phyloP scores from a whole-genome alignment of 2,329 filamentous ascomycete species.

The Penicillium aurantiogriseum region DNA sequence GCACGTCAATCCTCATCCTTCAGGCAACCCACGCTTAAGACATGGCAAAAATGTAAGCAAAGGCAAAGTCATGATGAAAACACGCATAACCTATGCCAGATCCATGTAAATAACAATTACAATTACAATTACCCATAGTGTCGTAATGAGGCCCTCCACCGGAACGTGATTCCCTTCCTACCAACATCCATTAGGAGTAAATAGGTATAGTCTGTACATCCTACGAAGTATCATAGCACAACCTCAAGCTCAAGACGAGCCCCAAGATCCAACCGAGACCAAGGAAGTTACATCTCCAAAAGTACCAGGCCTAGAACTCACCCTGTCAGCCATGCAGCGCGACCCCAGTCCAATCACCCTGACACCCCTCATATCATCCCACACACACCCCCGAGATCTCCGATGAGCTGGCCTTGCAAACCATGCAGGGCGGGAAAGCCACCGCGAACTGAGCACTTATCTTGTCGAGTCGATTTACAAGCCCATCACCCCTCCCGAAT shows the following conservation, averaged over 20 bases:
- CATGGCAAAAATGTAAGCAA: neutral
- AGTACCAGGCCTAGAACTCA: slow-evolving; percentile 2
- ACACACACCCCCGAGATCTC: neutral
- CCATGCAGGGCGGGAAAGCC: slow-evolving; percentile 3
- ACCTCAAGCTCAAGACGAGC: neutral
- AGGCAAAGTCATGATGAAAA: slow-evolving; percentile 17
- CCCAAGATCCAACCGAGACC: neutral
- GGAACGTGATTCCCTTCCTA: neutral
- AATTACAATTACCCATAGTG: slow-evolving; percentile 9
- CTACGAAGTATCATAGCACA: neutral
- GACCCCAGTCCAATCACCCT: neutral
- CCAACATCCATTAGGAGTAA: neutral
- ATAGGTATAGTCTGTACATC: neutral
- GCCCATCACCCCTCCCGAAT: slow-evolving; percentile 15
- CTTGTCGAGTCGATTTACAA: slow-evolving; percentile 16
- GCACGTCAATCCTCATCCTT: neutral
- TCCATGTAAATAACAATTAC: neutral
- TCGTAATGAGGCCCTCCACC: slow-evolving; percentile 19
- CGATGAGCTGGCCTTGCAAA: slow-evolving; percentile 7
- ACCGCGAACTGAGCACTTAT: slow-evolving; percentile 23
- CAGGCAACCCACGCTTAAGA: neutral
- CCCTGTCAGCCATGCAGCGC: neutral
- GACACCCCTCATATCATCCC: neutral
- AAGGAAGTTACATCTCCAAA: neutral
- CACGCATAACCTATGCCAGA: neutral